A percentile compares a stretch with the other conserved stretches of the same genome.
phyloP scores from a whole-genome alignment of 139 green algal species.

The Volvox africanus region DNA sequence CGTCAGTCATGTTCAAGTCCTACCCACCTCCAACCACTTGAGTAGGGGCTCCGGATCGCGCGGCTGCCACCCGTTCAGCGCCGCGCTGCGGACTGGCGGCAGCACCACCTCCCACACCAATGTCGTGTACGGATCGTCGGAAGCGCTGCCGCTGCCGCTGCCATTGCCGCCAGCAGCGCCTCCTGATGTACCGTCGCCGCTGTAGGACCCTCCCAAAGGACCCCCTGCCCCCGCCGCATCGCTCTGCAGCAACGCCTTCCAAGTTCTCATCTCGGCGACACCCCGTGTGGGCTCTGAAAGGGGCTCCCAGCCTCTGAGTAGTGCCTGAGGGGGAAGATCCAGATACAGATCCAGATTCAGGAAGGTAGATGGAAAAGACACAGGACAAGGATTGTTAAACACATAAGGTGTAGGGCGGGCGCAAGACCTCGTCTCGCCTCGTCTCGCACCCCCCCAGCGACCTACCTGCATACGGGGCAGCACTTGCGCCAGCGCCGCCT shows the following conservation, averaged over 20 bases:
- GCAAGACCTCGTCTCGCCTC: background rate
- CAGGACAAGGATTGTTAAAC: too few species aligned
- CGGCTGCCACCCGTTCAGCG: conserved; percentile 87
- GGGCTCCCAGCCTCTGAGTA: conserved; percentile 71
- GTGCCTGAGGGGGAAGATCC: conserved; percentile 22
- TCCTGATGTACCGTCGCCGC: conserved; percentile 59
- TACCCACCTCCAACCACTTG: conserved; percentile 86
- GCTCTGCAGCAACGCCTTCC: conserved; percentile 78
- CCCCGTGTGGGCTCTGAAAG: conserved; percentile 66
- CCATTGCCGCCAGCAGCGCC: conserved; percentile 64
- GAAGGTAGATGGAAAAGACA: too few species aligned
- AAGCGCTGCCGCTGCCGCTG: conserved; percentile 45
- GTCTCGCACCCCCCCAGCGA: too few species aligned
- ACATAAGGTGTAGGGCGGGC: background rate
- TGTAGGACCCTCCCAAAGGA: conserved; percentile 56
- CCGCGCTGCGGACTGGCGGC: conserved; percentile 78
- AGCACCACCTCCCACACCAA: conserved; percentile 88
- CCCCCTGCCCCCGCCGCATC: conserved; percentile 45
- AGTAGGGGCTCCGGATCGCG: conserved; percentile 87
- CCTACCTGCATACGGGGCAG: conserved; percentile 58
- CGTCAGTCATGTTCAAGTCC: background rate
- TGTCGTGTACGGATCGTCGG: conserved; percentile 77
- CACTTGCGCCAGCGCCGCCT: conserved; percentile 77
- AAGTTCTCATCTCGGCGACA: conserved; percentile 64
- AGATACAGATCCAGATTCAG: background rate